A percentile compares a stretch with the other conserved stretches of the same genome.
These are phyloP conservation scores for Cicer yamashitae DNA, from an alignment of 306 rosid genomes.

Conservation along the genomic window DNA sequence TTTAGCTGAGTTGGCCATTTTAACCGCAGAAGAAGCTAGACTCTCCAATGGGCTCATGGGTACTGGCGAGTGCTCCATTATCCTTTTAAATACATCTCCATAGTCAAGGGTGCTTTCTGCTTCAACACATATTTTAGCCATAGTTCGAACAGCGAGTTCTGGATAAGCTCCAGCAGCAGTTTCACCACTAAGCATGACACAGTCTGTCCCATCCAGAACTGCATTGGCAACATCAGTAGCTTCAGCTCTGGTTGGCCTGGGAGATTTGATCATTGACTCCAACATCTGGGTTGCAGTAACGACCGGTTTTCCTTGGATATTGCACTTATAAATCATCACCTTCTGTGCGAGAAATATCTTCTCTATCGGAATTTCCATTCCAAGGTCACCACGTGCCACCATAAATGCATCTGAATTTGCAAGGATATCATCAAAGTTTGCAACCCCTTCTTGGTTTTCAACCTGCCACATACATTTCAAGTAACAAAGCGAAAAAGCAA, in stretches of 20 bases:
- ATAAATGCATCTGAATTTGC: conserved; percentile 95
- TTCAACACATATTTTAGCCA: conserved; percentile 85
- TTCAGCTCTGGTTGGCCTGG: conserved; percentile 55
- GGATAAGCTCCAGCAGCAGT: conserved; percentile 97
- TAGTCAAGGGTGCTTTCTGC: conserved; percentile 83
- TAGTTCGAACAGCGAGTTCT: conserved; percentile 77
- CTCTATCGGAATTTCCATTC: conserved; percentile 99
- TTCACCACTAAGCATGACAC: conserved; percentile 95
- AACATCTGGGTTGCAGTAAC: conserved; percentile 96
- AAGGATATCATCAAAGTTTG: conserved; percentile 95
- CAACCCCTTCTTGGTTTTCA: conserved; percentile 98
- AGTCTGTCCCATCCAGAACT: conserved; percentile 91
- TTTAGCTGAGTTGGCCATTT: conserved; percentile 81
- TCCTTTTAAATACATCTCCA: conserved; percentile 81
- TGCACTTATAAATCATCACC: conserved; percentile 99
- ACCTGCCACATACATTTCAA: conserved; percentile 62
- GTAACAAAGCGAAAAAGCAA: background rate
- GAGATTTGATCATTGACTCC: conserved; percentile 57
- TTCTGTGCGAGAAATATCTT: conserved; percentile 98
- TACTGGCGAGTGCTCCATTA: conserved; percentile 84
- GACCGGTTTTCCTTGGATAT: conserved; percentile 97
- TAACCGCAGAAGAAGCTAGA: conserved; percentile 86
- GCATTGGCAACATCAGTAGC: conserved; percentile 66
- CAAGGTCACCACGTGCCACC: conserved; percentile 99
- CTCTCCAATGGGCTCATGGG: conserved; percentile 95